Evolutionary conservation across 257 asterid genomes (phyloP), one percentile per base, ranked within the genome.

Genomic region (Nicotiana undulata): DNA sequence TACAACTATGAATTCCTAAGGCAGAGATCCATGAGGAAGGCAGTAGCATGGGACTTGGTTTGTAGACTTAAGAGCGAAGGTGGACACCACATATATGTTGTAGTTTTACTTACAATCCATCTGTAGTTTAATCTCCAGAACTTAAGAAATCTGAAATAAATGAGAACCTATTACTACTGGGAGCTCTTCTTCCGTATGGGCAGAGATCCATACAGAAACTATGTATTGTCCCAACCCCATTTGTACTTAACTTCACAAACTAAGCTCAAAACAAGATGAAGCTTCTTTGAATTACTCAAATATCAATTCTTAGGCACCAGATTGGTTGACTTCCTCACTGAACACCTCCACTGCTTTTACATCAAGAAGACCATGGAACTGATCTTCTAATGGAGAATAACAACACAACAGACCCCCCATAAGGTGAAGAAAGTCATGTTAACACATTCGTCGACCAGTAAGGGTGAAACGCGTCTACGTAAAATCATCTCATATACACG

Each of bases 151-250:
- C 3, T 67, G 76, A 67, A 67, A n/a, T 55, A 55, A 67, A 68
- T 68, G 12, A 11, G 58, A 68, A 68, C 17, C 17, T 68, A 68
- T 5, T 20, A 68, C 44, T 63, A 20, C 70, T 28, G 44, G 70
- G 44, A 6, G 28, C 13, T 28, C 31, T 63, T 28, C 17, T 63
- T 67, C 24, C 18, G 26, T 9, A 65, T 18, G 4, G 65, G 13
- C 65, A 60, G 31, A 60, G 51, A 32, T 31, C 75, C 51, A 22
- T 31, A n/a, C 52, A 9, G 24, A 66, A 66, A 32, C 46, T 37
- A 37, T 1, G 46, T 37, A 37, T 37, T 10, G 79, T 26, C 61
- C 84, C 81, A 81, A 82, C 64, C 80, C 72, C 74, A 52, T 72
- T 77, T 77, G 64, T 78, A 65, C 52, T 56, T 59, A 55, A 55